phyloP scores from a whole-genome alignment of 2,329 filamentous ascomycete genomes.

The Aspergillaceae sp. region DNA sequence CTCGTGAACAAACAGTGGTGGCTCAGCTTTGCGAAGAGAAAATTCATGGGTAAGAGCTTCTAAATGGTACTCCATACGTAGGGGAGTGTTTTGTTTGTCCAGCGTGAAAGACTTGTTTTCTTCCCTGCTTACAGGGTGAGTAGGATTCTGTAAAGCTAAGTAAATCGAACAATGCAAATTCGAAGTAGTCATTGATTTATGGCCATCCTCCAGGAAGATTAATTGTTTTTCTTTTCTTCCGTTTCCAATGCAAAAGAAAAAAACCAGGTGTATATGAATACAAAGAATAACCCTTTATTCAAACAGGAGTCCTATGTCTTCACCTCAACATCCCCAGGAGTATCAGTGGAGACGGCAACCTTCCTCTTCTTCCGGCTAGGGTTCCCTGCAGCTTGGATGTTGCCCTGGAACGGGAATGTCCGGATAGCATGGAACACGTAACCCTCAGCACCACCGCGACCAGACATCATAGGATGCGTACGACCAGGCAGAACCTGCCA shows the following conservation, averaged over 20 bases:
- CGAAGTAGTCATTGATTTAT: neutral
- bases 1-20: constrained; percentile 61
- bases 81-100: constrained; percentile 11
- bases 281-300: neutral
- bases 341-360: constrained; percentile 29
- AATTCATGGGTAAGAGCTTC: constrained; percentile 96
- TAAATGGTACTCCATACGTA: constrained; percentile 33
- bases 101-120: constrained; percentile 8
- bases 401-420: constrained; percentile 69
- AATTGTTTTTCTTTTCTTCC: no score
- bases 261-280: neutral
- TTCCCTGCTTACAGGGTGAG: neutral
- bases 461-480: constrained; percentile 92
- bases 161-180: neutral
- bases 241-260: neutral
- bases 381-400: constrained; percentile 73
- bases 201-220: neutral
- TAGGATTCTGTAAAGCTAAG: neutral
- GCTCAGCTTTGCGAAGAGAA: constrained; percentile 97
- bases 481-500: constrained; percentile 90
- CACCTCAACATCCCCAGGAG: constrained; percentile 24
- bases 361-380: constrained; percentile 59
- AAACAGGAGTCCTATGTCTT: constrained; percentile 10
- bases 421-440: constrained; percentile 79
- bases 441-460: constrained; percentile 76